A percentile compares a stretch with the other conserved stretches of the same genome.
Evolutionary conservation across 2,329 filamentous ascomycete species (phyloP).

Genomic region (Piedraia hortae): DNA sequence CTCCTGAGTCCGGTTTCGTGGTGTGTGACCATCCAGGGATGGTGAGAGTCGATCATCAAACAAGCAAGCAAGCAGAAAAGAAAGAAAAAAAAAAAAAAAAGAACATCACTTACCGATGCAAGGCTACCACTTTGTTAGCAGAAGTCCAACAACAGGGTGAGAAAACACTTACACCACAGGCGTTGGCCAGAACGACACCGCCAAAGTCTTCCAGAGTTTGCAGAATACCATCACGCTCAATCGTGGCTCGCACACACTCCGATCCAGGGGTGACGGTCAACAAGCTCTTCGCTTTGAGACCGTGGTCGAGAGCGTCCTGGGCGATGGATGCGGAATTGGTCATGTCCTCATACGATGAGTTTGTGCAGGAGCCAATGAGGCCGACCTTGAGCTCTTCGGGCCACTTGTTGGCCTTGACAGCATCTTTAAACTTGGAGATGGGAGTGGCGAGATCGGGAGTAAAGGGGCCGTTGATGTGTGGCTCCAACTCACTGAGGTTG

Average conservation of each 20-base stretch:
- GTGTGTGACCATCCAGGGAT: no score
- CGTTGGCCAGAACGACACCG: constrained; percentile 81
- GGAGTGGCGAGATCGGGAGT: constrained; percentile 93
- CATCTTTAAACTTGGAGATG: constrained; percentile 89
- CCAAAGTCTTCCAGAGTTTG: constrained; percentile 91
- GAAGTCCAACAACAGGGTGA: not conserved
- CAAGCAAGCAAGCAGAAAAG: no score
- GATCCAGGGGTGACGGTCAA: constrained; percentile 93
- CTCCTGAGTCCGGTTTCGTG: no score
- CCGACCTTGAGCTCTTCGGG: constrained; percentile 90
- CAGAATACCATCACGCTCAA: constrained; percentile 36
- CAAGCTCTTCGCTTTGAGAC: constrained; percentile 72
- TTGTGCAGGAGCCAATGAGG: constrained; percentile 94
- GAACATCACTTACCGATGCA: constrained; percentile 6
- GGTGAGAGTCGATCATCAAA: not conserved
- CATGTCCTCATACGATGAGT: constrained; percentile 78
- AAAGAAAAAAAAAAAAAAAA: constrained; percentile 11
- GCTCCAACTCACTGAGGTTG: constrained; percentile 82
- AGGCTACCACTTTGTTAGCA: constrained; percentile 6
- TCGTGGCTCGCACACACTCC: constrained; percentile 57
- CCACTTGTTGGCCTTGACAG: constrained; percentile 85
- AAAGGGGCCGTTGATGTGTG: constrained; percentile 96
- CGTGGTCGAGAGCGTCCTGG: constrained; percentile 69
- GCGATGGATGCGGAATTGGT: constrained; percentile 75
- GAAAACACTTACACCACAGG: no score